Conservation (phyloP, 2,329 filamentous ascomycete genomes). For the Tolypocladium sp. region DNA sequence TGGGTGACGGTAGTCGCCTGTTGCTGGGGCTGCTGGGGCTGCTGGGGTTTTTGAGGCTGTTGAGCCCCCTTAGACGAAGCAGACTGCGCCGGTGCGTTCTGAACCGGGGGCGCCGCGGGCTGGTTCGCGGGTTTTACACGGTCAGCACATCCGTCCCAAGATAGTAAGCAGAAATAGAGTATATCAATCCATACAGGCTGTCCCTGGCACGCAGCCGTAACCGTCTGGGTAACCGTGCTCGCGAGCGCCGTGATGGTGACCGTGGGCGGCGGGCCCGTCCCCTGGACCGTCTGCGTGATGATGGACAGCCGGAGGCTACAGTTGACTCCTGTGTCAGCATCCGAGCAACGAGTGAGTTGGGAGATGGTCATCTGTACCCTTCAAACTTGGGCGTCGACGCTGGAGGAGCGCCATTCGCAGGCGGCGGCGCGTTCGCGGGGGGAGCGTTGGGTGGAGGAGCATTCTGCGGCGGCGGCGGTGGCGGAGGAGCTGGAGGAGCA, state of each 20-base stretch:
- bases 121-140: neutral
- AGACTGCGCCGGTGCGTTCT: neutral
- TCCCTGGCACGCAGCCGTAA: slow-evolving; percentile 2
- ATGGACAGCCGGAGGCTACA: slow-evolving; percentile 3
- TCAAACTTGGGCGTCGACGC: slow-evolving; percentile 3
- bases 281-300: slow-evolving; percentile 6
- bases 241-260: slow-evolving; percentile 8
- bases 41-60: neutral
- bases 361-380: slow-evolving; percentile 6
- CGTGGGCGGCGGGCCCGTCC: slow-evolving; percentile 1
- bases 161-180: neutral
- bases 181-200: neutral
- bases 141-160: neutral
- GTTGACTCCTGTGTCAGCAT: neutral
- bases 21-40: neutral
- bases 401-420: neutral
- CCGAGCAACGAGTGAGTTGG: neutral
- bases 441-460: neutral
- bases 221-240: slow-evolving; percentile 4
- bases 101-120: neutral
- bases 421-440: neutral
- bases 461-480: too few relatives aligned
- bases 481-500: neutral
- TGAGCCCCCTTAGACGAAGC: neutral
- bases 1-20: neutral